phyloP scores from a whole-genome alignment of 148 eudicot species.

The Dysphania ambrosioides region DNA sequence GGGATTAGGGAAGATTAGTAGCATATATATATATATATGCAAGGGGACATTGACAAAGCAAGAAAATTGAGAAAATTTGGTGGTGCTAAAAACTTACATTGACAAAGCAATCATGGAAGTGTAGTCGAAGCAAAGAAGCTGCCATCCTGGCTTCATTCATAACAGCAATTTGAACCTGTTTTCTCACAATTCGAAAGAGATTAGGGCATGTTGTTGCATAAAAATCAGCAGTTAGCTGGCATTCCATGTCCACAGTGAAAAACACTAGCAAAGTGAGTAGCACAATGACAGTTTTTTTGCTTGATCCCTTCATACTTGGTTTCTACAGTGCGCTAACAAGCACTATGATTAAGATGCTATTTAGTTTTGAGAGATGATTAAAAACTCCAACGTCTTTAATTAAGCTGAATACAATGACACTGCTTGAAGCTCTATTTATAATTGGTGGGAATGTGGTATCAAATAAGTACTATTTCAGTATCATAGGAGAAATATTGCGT shows the following conservation, averaged over 20 bases:
- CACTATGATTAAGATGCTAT: not conserved
- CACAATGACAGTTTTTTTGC: constrained; percentile 11
- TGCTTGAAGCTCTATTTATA: constrained; percentile 21
- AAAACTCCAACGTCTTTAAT: not conserved
- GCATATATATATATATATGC: too few relatives aligned
- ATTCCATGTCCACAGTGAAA: constrained; percentile 30
- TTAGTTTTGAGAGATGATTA: not conserved
- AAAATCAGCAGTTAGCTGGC: constrained; percentile 52
- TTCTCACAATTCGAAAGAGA: constrained; percentile 47
- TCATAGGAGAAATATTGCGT: too few relatives aligned
- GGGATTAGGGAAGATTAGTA: too few relatives aligned
- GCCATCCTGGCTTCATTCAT: constrained; percentile 71
- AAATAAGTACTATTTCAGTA: not conserved
- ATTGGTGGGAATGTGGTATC: not conserved
- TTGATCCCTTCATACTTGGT: constrained; percentile 31
- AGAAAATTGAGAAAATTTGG: not conserved
- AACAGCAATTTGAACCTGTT: constrained; percentile 52
- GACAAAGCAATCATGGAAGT: constrained; percentile 85
- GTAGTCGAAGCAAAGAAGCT: constrained; percentile 77
- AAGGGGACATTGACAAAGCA: too few relatives aligned
- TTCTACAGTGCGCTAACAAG: not conserved
- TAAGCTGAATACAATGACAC: not conserved
- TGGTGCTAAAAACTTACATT: constrained; percentile 43
- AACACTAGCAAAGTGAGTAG: constrained; percentile 28
- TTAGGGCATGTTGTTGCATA: constrained; percentile 61